Evolutionary conservation across 805 yeast genomes (phyloP).

Genomic region (Nakazawaea sp.): DNA sequence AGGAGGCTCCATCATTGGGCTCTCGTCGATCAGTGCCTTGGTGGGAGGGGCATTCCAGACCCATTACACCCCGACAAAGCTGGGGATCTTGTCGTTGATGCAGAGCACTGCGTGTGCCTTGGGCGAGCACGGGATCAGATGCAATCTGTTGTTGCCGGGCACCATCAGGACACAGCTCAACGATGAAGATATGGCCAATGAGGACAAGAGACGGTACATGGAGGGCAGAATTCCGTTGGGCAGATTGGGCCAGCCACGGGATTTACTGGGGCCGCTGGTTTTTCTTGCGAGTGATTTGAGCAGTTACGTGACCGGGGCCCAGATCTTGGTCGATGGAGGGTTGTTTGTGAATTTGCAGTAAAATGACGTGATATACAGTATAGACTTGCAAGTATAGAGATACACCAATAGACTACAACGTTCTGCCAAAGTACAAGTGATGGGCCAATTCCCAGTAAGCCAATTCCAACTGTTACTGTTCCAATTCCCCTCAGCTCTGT

Average conservation of each 20-base stretch:
- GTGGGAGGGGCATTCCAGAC: constrained; percentile 40
- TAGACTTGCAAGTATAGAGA: too few relatives aligned
- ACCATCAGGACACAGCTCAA: constrained; percentile 35
- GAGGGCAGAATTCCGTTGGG: constrained; percentile 32
- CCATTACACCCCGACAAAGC: constrained; percentile 42
- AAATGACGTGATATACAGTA: too few relatives aligned
- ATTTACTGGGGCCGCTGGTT: constrained; percentile 35
- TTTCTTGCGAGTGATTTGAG: constrained; percentile 32
- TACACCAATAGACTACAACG: too few relatives aligned
- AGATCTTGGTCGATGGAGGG: constrained; percentile 38
- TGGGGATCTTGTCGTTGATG: constrained; percentile 36
- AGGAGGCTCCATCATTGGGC: constrained; percentile 41
- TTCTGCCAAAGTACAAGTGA: too few relatives aligned
- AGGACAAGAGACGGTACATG: constrained; percentile 28
- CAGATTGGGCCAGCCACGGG: constrained; percentile 29
- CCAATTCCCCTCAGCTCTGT: too few relatives aligned
- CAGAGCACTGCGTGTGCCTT: constrained; percentile 37
- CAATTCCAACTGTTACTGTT: too few relatives aligned
- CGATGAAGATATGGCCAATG: constrained; percentile 33
- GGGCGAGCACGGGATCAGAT: constrained; percentile 35
- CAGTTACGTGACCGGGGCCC: constrained; percentile 33
- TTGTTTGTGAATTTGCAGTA: constrained; percentile 40
- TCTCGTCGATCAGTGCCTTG: constrained; percentile 34
- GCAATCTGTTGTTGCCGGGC: constrained; percentile 40
- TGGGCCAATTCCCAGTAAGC: too few relatives aligned